Conservation (phyloP, 176 grass and related monocot genomes). For the Panicum miliaceum region DNA sequence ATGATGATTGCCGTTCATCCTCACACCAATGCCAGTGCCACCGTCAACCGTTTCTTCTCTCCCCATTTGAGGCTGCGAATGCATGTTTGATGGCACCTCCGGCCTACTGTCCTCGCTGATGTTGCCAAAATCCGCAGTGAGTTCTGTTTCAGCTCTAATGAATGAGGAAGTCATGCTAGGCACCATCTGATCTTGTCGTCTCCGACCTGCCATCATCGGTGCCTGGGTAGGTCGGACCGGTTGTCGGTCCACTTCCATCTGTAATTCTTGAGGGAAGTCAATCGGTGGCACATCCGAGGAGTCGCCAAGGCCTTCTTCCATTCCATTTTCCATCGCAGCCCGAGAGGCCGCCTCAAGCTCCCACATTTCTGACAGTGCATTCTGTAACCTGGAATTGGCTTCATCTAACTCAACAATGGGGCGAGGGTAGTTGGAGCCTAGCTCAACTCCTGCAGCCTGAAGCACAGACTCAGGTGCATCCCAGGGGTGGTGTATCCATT, state of each 20-base stretch:
- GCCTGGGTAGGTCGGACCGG: conserved; percentile 31
- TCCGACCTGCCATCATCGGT: conserved; percentile 30
- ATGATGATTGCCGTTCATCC: conserved; percentile 51
- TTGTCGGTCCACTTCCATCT: conserved; percentile 77
- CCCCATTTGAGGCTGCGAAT: conserved; percentile 44
- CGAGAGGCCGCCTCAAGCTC: conserved; percentile 81
- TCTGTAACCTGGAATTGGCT: conserved; percentile 77
- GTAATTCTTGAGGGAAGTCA: conserved; percentile 69
- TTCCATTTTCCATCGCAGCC: conserved; percentile 85
- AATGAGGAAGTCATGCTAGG: conserved; percentile 94
- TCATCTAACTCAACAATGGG: conserved; percentile 78
- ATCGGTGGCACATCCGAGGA: conserved; percentile 75
- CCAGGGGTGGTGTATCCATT: conserved; percentile 99
- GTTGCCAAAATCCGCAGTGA: conserved; percentile 64
- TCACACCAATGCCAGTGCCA: conserved; percentile 21
- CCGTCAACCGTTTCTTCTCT: conserved; percentile 44
- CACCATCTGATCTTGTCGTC: conserved; percentile 88
- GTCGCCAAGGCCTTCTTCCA: conserved; percentile 94
- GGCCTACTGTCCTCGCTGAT: conserved; percentile 54
- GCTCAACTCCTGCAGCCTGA: conserved; percentile 90
- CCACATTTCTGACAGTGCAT: conserved; percentile 88
- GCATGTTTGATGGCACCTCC: conserved; percentile 67
- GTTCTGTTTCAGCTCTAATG: conserved; percentile 67
- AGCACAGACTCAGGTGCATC: conserved; percentile 84
- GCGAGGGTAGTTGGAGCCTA: conserved; percentile 94